These are phyloP conservation scores for Thalassiosira profunda DNA, from an alignment of 108 stramenopile species.

Conservation along the genomic window DNA sequence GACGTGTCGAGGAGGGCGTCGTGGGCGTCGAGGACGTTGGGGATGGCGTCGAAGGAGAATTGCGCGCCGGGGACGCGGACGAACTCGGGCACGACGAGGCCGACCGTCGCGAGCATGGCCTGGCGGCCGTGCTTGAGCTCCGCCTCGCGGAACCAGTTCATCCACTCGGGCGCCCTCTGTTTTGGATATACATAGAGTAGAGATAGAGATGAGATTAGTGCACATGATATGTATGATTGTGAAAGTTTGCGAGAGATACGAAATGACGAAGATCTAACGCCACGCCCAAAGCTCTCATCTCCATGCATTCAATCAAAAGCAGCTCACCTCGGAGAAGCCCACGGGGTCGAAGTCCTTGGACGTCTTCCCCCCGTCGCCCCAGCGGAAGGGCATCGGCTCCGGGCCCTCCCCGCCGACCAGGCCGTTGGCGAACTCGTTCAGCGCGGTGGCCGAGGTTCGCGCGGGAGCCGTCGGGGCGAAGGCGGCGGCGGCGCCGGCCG, in stretches of 20 bases:
- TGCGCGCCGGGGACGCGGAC: slow-evolving; percentile 87
- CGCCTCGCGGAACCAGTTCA: slow-evolving; percentile 91
- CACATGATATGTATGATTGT: not conserved
- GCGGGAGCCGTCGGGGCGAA: slow-evolving; percentile 54
- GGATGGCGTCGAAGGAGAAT: slow-evolving; percentile 87
- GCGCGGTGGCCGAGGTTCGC: slow-evolving; percentile 12
- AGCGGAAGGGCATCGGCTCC: slow-evolving; percentile 66
- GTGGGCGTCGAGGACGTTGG: slow-evolving; percentile 85
- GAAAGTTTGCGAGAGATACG: not conserved
- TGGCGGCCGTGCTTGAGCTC: slow-evolving; percentile 87
- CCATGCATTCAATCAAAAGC: not conserved
- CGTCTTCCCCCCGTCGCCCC: slow-evolving; percentile 20
- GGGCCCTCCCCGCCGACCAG: slow-evolving; percentile 65
- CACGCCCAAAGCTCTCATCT: not conserved
- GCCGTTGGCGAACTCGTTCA: slow-evolving; percentile 56
- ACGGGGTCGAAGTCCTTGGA: slow-evolving; percentile 71
- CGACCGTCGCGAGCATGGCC: slow-evolving; percentile 91
- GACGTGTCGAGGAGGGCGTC: slow-evolving; percentile 67
- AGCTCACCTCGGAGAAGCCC: slow-evolving; percentile 69
- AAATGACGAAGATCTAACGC: too few species aligned
- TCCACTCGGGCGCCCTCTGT: slow-evolving; percentile 59
- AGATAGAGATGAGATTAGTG: not conserved
- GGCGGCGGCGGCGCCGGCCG: slow-evolving; percentile 45
- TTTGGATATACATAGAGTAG: not conserved
- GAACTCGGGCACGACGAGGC: slow-evolving; percentile 85